Evolutionary conservation across 345 rosid species (phyloP).

Genomic region (Eucalyptus melliodora): DNA sequence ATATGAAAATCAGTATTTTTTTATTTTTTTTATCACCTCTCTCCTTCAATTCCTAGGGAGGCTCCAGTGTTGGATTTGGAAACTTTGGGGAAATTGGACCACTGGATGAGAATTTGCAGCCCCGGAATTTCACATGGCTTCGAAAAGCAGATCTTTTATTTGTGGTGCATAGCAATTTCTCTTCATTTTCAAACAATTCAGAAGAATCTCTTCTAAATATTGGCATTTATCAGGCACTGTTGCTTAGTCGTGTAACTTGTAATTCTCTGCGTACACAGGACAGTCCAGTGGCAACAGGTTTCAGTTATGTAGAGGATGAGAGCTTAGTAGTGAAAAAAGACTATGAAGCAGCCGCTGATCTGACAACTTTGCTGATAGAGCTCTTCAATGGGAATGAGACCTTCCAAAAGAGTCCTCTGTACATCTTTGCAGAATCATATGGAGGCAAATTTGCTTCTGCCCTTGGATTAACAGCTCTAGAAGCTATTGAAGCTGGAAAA

Average conservation of each 20-base stretch:
- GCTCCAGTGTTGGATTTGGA: slow-evolving; percentile 21
- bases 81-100: slow-evolving; percentile 35
- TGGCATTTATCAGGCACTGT: neutral
- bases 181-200: neutral
- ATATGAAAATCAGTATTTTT: neutral
- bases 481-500: slow-evolving; percentile 24
- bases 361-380: slow-evolving; percentile 17
- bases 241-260: neutral
- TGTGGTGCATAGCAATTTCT: slow-evolving; percentile 6
- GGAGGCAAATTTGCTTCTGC: slow-evolving; percentile 42
- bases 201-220: neutral
- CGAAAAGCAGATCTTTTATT: slow-evolving; percentile 30
- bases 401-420: slow-evolving; percentile 20
- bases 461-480: slow-evolving; percentile 14
- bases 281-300: slow-evolving; percentile 32
- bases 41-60: slow-evolving; percentile 5
- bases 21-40: neutral
- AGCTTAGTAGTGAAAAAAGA: slow-evolving; percentile 17
- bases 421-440: slow-evolving; percentile 35
- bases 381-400: slow-evolving; percentile 9
- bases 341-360: slow-evolving; percentile 32
- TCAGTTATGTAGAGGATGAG: slow-evolving; percentile 23
- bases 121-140: slow-evolving; percentile 39
- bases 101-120: slow-evolving; percentile 13
- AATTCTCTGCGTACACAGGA: slow-evolving; percentile 1